Evolutionary conservation across 306 rosid genomes (phyloP).

Genomic region (Crotalaria pallida): DNA sequence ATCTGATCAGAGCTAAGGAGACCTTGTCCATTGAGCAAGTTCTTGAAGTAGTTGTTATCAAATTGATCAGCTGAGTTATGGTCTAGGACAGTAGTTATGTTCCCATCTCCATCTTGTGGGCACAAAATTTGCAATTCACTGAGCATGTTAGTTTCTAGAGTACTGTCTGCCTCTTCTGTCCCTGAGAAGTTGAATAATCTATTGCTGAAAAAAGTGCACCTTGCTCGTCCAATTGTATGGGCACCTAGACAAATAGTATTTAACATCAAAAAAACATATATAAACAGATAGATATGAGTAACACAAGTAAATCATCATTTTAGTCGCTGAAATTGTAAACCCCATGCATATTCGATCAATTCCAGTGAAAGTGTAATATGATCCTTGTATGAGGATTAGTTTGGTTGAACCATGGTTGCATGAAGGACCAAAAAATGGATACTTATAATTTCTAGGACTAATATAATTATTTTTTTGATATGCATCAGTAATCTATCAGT

Average conservation of each 20-base stretch:
- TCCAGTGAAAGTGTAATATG: too few species aligned
- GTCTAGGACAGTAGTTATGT: slow-evolving; percentile 42
- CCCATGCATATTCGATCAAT: too few species aligned
- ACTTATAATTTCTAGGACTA: too few species aligned
- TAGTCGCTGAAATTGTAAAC: too few species aligned
- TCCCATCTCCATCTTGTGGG: slow-evolving; percentile 47
- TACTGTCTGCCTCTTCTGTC: slow-evolving; percentile 38
- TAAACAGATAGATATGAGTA: not conserved
- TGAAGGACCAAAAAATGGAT: too few species aligned
- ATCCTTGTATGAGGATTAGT: too few species aligned
- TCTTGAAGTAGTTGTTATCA: slow-evolving; percentile 64
- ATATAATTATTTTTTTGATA: too few species aligned
- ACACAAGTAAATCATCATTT: not conserved
- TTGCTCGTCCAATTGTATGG: slow-evolving; percentile 65
- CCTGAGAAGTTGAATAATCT: slow-evolving; percentile 60
- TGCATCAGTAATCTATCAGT: too few species aligned
- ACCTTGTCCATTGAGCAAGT: slow-evolving; percentile 48
- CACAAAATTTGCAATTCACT: slow-evolving; percentile 48
- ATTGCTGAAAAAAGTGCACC: slow-evolving; percentile 47
- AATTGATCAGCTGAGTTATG: slow-evolving; percentile 48
- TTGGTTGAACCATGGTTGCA: too few species aligned
- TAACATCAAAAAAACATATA: not conserved
- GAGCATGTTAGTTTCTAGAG: slow-evolving; percentile 37
- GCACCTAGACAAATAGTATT: slow-evolving; percentile 36
- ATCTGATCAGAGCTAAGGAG: slow-evolving; percentile 65